phyloP scores from a whole-genome alignment of 306 rosid genomes.

The Cucumis cinereus region DNA sequence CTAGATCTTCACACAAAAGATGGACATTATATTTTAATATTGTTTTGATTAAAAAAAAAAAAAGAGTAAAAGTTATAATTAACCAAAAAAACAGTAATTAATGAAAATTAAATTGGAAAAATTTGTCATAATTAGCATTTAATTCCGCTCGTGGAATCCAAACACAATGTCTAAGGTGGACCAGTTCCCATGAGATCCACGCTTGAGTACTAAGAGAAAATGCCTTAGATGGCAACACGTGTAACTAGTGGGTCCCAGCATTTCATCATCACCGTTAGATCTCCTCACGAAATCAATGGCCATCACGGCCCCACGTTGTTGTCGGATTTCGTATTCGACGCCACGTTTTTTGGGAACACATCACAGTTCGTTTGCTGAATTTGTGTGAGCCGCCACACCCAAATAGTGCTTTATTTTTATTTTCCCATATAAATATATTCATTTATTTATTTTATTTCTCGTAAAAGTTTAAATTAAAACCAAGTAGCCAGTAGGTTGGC shows the following conservation, averaged over 20 bases:
- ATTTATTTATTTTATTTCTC: not conserved
- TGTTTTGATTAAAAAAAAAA: too few relatives aligned
- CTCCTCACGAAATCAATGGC: not conserved
- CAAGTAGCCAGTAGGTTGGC: not conserved
- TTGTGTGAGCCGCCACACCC: not conserved
- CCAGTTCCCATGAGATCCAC: not conserved
- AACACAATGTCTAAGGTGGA: not conserved
- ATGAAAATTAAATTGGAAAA: not conserved
- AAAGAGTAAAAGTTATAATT: too few relatives aligned
- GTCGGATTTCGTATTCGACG: not conserved
- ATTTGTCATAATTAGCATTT: not conserved
- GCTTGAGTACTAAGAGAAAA: not conserved
- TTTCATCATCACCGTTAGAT: not conserved
- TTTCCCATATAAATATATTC: too few relatives aligned
- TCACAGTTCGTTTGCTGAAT: not conserved
- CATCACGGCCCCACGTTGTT: not conserved
- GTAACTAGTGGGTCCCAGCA: not conserved
- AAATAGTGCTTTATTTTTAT: not conserved
- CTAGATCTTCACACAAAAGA: too few relatives aligned
- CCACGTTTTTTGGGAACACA: not conserved
- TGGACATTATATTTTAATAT: too few relatives aligned
- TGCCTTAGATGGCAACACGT: not conserved
- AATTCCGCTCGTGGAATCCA: not conserved
- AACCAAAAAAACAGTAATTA: too few relatives aligned
- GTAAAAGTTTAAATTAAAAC: not conserved